Percentiles rank a stretch among this genome's conserved stretches.
phyloP scores from a whole-genome alignment of 129 eudicot genomes.

The carrot (Daucus carota) region DNA sequence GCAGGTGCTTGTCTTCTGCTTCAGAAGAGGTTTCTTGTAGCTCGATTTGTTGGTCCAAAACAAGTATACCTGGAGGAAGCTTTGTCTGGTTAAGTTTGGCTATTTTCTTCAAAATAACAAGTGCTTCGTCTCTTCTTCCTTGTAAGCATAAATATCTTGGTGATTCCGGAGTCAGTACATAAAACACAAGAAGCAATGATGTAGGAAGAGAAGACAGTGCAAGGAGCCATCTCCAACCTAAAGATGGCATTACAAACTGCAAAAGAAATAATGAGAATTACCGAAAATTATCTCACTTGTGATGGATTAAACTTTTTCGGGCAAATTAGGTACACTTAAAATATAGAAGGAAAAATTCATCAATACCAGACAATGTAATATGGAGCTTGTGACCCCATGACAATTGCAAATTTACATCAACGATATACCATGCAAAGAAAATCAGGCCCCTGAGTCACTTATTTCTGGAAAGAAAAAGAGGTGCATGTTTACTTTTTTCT shows the following conservation, averaged over 20 bases:
- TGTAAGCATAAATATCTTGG: constrained; percentile 63
- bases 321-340: background rate
- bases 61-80: constrained; percentile 55
- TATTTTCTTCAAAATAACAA: constrained; percentile 40
- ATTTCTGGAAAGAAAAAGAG: too few species aligned
- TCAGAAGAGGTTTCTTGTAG: constrained; percentile 25
- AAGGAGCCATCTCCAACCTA: constrained; percentile 92
- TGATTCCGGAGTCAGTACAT: constrained; percentile 53
- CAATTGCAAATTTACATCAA: background rate
- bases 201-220: constrained; percentile 72
- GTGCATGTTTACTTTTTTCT: too few species aligned
- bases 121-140: constrained; percentile 59
- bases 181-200: constrained; percentile 45
- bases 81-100: constrained; percentile 38
- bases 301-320: background rate
- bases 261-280: constrained; percentile 4
- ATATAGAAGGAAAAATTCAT: background rate
- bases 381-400: background rate
- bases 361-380: background rate
- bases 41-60: constrained; percentile 45
- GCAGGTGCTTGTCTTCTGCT: constrained; percentile 40
- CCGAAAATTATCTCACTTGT: background rate
- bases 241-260: constrained; percentile 77
- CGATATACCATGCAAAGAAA: background rate
- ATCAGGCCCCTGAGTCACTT: too few species aligned